Base-by-base conservation (phyloP, 2,329 filamentous ascomycete species). In the Botrytis deweyae region DNA sequence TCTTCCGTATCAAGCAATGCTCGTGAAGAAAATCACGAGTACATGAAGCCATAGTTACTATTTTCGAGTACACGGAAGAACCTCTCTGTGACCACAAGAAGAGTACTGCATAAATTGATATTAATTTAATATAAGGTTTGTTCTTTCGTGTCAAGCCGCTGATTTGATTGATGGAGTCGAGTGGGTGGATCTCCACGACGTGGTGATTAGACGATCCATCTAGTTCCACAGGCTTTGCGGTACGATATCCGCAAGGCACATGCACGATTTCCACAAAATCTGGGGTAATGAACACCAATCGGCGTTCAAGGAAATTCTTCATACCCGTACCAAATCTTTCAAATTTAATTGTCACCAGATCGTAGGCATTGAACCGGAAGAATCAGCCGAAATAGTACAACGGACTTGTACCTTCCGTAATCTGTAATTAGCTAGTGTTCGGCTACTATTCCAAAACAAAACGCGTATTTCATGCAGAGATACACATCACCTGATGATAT, bases 241-340 rank as follows among this genome's bases (percentile, higher is more conserved):
- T 69, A 68, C 49, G 64, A 49, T 49, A 68, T 49, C 71, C 71
- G 71, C 16, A 69, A 40, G n/a, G 36, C 46, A 65, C 46, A 49
- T 66, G 38, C 70, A 72, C 36, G 36, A n/a, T 46, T 44, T 52
- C 18, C n/a, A 29, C 36, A 67, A 72, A 72, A 58, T 46, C 70
- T 38, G 70, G 49, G 70, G 62, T 67, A 72, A 33, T 18, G 5
- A 59, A 46, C 36, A 29, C 38, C n/a, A 72, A 72, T 72, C 10
- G 33, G 58, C 55, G 20, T 36, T 18, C 7, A 6, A 59, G 52
- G 44, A 44, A 38, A 9, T 38, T 52, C 22, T 18, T 29, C 36
- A 38, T 40, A 20, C n/a, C 14, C 5, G n/a, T 8, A 67, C 29
- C 12, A 40, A 33, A 40, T 55, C n/a, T 3, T 52, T 67, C 46